Conservation (phyloP, 805 yeast genomes). For the Ogataea methylovora region DNA sequence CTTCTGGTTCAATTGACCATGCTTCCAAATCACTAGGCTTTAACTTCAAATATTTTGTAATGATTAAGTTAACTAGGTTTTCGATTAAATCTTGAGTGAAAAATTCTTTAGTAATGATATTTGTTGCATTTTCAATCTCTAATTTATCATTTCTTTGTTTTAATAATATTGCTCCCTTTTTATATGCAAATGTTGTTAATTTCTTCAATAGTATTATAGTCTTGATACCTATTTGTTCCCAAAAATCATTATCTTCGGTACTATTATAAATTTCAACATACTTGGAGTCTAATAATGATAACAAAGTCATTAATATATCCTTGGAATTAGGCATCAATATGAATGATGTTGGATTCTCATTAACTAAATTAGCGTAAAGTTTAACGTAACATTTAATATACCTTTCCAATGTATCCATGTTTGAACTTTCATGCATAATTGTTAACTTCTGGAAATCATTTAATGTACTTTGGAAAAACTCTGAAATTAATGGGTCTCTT, state of each 20-base stretch:
- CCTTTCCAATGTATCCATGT: conserved; percentile 50
- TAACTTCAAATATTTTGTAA: conserved; percentile 66
- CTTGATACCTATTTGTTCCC: conserved; percentile 70
- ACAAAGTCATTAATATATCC: conserved; percentile 52
- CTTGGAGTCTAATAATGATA: conserved; percentile 53
- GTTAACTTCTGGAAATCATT: conserved; percentile 55
- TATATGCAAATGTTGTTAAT: conserved; percentile 52
- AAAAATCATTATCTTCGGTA: conserved; percentile 51
- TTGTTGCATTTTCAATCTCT: conserved; percentile 54
- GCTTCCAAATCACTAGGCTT: conserved; percentile 70
- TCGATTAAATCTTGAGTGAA: conserved; percentile 51
- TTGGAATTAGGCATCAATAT: conserved; percentile 57
- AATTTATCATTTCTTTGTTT: conserved; percentile 57
- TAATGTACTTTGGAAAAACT: conserved; percentile 50
- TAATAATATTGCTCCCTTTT: conserved; percentile 57
- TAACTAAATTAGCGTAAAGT: conserved; percentile 53
- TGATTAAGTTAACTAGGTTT: conserved; percentile 56
- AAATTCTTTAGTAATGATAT: conserved; percentile 42
- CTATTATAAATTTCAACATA: conserved; percentile 60
- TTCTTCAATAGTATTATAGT: conserved; percentile 58
- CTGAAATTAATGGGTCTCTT: conserved; percentile 46
- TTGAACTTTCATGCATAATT: conserved; percentile 41
- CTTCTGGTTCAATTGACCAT: conserved; percentile 88
- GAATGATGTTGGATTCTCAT: conserved; percentile 61
- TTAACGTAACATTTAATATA: conserved; percentile 72